phyloP scores from a whole-genome alignment of 148 eudicot genomes.

The Arctostaphylos glauca region DNA sequence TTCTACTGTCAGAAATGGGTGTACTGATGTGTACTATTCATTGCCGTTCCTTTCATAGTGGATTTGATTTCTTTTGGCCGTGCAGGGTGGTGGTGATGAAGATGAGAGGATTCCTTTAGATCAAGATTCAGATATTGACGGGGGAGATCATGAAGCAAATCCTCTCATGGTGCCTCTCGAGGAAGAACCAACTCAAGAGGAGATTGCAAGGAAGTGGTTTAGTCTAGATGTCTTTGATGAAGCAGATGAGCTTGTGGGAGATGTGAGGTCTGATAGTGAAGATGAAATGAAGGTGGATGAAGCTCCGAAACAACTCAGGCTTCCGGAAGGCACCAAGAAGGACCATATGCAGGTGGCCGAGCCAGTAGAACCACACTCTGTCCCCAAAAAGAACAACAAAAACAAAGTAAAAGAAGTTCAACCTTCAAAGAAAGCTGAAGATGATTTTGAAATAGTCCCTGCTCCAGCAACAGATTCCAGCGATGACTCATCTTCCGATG shows the following conservation, averaged over 20 bases:
- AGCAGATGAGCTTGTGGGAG: slow-evolving; percentile 45
- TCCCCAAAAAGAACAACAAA: slow-evolving; percentile 29
- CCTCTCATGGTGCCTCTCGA: slow-evolving; percentile 75
- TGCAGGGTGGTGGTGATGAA: slow-evolving; percentile 48
- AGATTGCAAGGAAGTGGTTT: slow-evolving; percentile 64
- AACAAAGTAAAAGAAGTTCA: slow-evolving; percentile 14
- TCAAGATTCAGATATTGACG: slow-evolving; percentile 75
- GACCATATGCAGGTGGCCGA: slow-evolving; percentile 31
- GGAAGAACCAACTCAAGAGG: slow-evolving; percentile 63
- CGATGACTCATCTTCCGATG: slow-evolving; percentile 76
- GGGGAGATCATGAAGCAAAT: slow-evolving; percentile 54
- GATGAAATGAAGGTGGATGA: slow-evolving; percentile 61
- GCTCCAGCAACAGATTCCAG: slow-evolving; percentile 78
- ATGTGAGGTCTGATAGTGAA: slow-evolving; percentile 48
- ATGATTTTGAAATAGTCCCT: slow-evolving; percentile 86
- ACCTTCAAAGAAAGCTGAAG: slow-evolving; percentile 38
- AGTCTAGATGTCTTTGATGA: slow-evolving; percentile 74
- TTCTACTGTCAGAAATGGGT: background rate
- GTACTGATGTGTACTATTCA: background rate
- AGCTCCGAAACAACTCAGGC: slow-evolving; percentile 22
- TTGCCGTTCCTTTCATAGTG: background rate
- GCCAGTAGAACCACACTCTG: slow-evolving; percentile 12
- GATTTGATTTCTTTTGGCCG: background rate
- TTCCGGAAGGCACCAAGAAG: slow-evolving; percentile 28
- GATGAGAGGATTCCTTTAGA: slow-evolving; percentile 34